These are phyloP conservation scores for Kregervanrija delftensis DNA, from an alignment of 805 yeast genomes.

Conservation along the genomic window DNA sequence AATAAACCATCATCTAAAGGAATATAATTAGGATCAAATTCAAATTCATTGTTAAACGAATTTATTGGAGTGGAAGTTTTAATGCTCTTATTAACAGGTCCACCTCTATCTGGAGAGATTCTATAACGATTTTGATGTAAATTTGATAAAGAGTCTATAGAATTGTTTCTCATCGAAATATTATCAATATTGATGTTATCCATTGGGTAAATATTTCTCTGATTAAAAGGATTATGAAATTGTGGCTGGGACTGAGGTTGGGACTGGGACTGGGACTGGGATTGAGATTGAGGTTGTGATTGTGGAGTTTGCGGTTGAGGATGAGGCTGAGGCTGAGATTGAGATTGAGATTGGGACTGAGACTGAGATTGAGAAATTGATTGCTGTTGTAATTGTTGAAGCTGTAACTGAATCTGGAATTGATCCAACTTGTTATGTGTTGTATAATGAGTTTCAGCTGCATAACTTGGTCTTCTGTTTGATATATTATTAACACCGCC, in stretches of 20 bases:
- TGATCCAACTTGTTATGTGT: background rate
- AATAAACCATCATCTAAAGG: slow-evolving; percentile 58
- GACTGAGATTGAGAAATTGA: slow-evolving; percentile 12
- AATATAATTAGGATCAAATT: slow-evolving; percentile 13
- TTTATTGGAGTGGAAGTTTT: too few species aligned
- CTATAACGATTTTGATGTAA: too few species aligned
- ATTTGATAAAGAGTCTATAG: too few species aligned
- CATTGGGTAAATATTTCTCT: too few species aligned
- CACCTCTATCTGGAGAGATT: too few species aligned
- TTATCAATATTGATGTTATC: too few species aligned
- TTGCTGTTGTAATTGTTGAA: slow-evolving; percentile 9
- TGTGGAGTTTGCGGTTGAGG: slow-evolving; percentile 7
- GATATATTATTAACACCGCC: slow-evolving; percentile 58
- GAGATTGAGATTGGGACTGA: slow-evolving; percentile 1
- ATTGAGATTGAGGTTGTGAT: background rate
- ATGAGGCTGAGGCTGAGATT: slow-evolving; percentile 1
- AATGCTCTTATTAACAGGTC: too few species aligned
- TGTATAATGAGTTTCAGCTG: slow-evolving; percentile 50
- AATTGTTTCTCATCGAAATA: too few species aligned
- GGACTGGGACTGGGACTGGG: too few species aligned
- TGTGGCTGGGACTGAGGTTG: too few species aligned
- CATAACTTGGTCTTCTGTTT: slow-evolving; percentile 67
- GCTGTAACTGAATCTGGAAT: slow-evolving; percentile 1
- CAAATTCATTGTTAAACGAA: slow-evolving; percentile 3
- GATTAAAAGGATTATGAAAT: too few species aligned